Evolutionary conservation across 768 basidiomycete genomes (phyloP).

Genomic region (Pleurotus tuoliensis): DNA sequence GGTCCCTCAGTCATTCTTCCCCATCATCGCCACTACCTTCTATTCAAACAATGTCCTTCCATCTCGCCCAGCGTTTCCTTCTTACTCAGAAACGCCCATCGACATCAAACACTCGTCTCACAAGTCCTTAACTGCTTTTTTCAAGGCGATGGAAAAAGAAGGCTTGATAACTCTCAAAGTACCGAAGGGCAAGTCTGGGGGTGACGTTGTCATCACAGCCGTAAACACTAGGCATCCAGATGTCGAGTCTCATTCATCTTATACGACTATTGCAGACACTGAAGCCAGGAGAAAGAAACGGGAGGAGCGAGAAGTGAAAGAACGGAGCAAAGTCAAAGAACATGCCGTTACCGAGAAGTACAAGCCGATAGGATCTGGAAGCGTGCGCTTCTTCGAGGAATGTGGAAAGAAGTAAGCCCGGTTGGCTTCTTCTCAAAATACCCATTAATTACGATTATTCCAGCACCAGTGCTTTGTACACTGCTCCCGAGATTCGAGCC

Average conservation of each 20-base stretch:
- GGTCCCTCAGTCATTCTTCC: constrained; percentile 55
- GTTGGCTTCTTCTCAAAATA: neutral
- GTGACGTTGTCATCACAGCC: constrained; percentile 47
- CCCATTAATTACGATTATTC: neutral
- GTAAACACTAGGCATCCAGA: constrained; percentile 56
- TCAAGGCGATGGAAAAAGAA: constrained; percentile 75
- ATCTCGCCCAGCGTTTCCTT: constrained; percentile 68
- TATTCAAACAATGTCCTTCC: constrained; percentile 79
- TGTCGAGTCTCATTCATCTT: constrained; percentile 46
- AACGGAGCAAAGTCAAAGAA: constrained; percentile 40
- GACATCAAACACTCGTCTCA: constrained; percentile 76
- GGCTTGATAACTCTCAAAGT: constrained; percentile 71
- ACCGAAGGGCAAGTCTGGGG: constrained; percentile 28
- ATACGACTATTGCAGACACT: constrained; percentile 61
- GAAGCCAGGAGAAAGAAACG: constrained; percentile 62
- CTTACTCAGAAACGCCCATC: constrained; percentile 38
- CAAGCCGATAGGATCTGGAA: constrained; percentile 55
- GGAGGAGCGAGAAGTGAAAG: constrained; percentile 50
- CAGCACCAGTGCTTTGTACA: constrained; percentile 55
- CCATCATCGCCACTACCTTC: constrained; percentile 71
- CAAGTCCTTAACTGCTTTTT: constrained; percentile 80
- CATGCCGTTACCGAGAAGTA: constrained; percentile 66
- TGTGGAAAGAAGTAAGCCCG: constrained; percentile 57
- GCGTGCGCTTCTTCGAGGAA: constrained; percentile 50
- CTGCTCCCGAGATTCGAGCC: constrained; percentile 49